These are phyloP conservation scores for Ulmus americana DNA, from an alignment of 331 rosid species.

Conservation along the genomic window DNA sequence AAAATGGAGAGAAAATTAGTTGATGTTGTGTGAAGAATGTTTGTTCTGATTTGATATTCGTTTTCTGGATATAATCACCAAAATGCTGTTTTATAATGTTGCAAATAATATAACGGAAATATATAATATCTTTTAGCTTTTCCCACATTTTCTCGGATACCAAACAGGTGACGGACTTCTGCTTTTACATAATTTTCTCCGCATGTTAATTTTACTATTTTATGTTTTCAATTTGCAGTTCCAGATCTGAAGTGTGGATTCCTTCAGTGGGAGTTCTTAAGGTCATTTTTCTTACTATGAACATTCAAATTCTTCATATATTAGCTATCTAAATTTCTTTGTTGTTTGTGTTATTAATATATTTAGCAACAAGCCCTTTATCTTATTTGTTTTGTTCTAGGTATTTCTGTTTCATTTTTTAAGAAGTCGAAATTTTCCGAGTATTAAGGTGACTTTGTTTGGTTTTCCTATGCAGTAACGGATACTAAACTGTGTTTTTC, in stretches of 20 bases:
- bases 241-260: constrained; percentile 52
- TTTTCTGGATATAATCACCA: not conserved
- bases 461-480: constrained; percentile 39
- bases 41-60: not conserved
- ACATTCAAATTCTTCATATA: constrained; percentile 20
- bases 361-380: not conserved
- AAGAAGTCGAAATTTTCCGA: constrained; percentile 28
- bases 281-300: constrained; percentile 16
- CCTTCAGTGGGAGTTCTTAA: constrained; percentile 16
- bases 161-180: constrained; percentile 20
- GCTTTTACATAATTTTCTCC: constrained; percentile 28
- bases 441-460: constrained; percentile 34
- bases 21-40: not conserved
- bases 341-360: constrained; percentile 8
- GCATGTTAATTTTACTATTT: constrained; percentile 10
- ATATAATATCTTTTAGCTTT: not conserved
- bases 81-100: constrained; percentile 3
- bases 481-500: constrained; percentile 43
- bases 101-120: constrained; percentile 15
- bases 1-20: not conserved
- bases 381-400: constrained; percentile 4
- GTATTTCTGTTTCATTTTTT: constrained; percentile 1
- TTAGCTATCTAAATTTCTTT: constrained; percentile 34
- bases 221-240: constrained; percentile 23
- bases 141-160: constrained; percentile 31